These are phyloP conservation scores for Scheffersomyces quercinus DNA, from an alignment of 1,139 yeast species.

Conservation along the genomic window DNA sequence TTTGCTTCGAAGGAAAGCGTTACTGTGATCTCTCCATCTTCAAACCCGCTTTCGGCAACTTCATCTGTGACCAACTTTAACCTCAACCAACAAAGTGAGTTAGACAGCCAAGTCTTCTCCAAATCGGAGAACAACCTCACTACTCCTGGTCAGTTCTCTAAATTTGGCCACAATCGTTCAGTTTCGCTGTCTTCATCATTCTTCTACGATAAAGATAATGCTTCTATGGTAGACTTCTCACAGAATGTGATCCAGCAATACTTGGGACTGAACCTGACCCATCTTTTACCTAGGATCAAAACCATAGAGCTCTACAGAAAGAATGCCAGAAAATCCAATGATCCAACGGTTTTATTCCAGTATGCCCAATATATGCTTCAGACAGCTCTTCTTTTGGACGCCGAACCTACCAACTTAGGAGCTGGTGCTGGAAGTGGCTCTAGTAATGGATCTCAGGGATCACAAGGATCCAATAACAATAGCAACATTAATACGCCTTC, in stretches of 20 bases:
- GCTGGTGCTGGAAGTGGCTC: background rate
- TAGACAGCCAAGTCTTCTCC: conserved; percentile 15
- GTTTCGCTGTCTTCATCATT: conserved; percentile 42
- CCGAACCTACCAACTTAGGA: conserved; percentile 10
- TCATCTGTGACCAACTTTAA: conserved; percentile 43
- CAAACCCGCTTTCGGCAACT: conserved; percentile 36
- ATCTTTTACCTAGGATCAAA: conserved; percentile 74
- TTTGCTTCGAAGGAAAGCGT: conserved; percentile 10
- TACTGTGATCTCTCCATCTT: conserved; percentile 24
- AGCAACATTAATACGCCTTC: conserved; percentile 7
- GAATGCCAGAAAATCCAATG: conserved; percentile 82
- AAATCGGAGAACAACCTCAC: conserved; percentile 32
- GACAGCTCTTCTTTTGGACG: conserved; percentile 67
- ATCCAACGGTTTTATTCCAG: conserved; percentile 82
- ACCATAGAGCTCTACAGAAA: conserved; percentile 86
- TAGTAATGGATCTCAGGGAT: conserved; percentile 3
- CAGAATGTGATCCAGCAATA: conserved; percentile 50
- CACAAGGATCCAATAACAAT: conserved; percentile 4
- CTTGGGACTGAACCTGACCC: conserved; percentile 52
- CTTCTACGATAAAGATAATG: conserved; percentile 37
- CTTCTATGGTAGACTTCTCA: conserved; percentile 40
- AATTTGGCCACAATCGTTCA: conserved; percentile 36
- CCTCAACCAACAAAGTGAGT: conserved; percentile 11
- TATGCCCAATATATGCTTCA: conserved; percentile 91
- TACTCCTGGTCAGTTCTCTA: conserved; percentile 14